Evolutionary conservation across 345 rosid genomes (phyloP).

Genomic region (Citrus reticulata): DNA sequence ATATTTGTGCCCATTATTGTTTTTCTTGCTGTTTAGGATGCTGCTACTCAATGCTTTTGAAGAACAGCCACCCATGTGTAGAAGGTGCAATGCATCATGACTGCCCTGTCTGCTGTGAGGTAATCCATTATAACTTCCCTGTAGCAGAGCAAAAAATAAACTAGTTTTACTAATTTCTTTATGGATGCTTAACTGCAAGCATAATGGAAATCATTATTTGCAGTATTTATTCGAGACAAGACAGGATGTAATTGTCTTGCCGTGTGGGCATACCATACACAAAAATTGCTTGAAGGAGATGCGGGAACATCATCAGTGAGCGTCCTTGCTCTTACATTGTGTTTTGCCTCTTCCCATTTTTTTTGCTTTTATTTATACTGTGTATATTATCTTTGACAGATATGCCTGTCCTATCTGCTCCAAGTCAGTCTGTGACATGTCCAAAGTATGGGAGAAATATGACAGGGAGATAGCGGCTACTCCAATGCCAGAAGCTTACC

Average conservation of each 20-base stretch:
- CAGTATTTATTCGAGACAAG: conserved; percentile 80
- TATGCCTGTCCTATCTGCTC: conserved; percentile 91
- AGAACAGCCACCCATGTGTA: conserved; percentile 79
- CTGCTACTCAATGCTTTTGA: conserved; percentile 70
- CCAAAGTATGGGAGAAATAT: conserved; percentile 83
- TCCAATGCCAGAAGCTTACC: conserved; percentile 75
- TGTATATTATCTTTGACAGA: conserved; percentile 23
- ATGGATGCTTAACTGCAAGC: background rate
- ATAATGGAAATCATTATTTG: conserved; percentile 14
- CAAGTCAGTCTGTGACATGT: conserved; percentile 90
- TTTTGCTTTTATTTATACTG: background rate
- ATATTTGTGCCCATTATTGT: background rate
- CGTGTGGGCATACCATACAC: conserved; percentile 90
- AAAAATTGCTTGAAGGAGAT: conserved; percentile 72
- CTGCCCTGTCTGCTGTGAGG: conserved; percentile 96
- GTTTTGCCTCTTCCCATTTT: background rate
- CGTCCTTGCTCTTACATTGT: background rate
- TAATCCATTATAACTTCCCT: conserved; percentile 10
- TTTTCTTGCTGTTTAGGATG: conserved; percentile 48
- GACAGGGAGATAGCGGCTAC: conserved; percentile 79
- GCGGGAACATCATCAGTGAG: conserved; percentile 79
- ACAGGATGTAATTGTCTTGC: conserved; percentile 66
- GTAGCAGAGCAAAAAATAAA: background rate
- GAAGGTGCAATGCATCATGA: conserved; percentile 99
- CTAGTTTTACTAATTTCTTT: background rate